Evolutionary conservation across 176 grass and related monocot genomes (phyloP), one percentile per base, ranked within the genome.

Genomic region (Pharus latifolius): DNA sequence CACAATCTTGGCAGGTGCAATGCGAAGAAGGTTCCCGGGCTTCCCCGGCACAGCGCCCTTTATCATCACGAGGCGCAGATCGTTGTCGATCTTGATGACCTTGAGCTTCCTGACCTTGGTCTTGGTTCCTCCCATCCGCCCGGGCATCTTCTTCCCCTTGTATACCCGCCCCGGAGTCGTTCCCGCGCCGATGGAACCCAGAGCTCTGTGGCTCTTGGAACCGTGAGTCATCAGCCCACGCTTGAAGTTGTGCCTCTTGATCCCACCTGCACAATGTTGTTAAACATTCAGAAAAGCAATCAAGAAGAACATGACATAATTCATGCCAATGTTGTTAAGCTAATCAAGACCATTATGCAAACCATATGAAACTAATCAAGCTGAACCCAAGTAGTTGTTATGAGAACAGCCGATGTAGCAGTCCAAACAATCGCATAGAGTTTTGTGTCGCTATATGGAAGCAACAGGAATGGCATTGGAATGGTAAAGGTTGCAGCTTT

Each of bases 91-190:
- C 75, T 90, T 94, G 67, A 99, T 82, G 2, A 94, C 67, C 47
- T 87, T 84, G 41, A 98, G 81, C 81, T 99, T 99, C 51, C 95
- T 45, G 70, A 94, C 88, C 65, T 99, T 99, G 49, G 82, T 94
- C 76, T 84, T 94, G 27, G 72, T 87, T 42, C 87, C 87, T 13
- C 90, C 89, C 90, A 98, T 78, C 79, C 95, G 85, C 30, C 95
- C 95, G 6, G 90, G 87, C 90, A 99, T 99, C 72, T 99, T 99
- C 42, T 94, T 99, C 19, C 95, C 95, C 70, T 76, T 76, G 82
- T 94, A 99, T 12, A 99, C 95, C 1, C 87, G 75, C 14, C 95
- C 95, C 0, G 90, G 95, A 3, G 95, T 99, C 0, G 87, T 99
- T 3, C 95, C 95, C 0, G 95, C 90, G 53, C 94, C 94, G 2